A percentile compares a stretch with the other conserved stretches of the same genome.
These are phyloP conservation scores for Tuber aestivum DNA, from an alignment of 495 filamentous ascomycete genomes.

Conservation along the genomic window DNA sequence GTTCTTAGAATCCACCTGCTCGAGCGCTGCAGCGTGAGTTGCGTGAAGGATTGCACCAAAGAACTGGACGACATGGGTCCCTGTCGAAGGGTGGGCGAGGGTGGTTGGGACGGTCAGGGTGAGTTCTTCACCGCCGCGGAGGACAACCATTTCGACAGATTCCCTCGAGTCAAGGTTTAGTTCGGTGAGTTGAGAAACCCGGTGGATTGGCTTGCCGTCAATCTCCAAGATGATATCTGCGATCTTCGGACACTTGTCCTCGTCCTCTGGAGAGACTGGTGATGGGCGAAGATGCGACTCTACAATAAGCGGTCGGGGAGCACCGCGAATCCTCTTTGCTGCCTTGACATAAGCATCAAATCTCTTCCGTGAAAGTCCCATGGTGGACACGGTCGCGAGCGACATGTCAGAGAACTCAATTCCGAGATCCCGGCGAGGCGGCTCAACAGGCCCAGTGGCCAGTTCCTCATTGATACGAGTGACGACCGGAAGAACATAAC, in stretches of 20 bases:
- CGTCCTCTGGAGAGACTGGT: constrained; percentile 18
- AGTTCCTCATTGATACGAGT: constrained; percentile 26
- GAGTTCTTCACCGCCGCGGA: constrained; percentile 39
- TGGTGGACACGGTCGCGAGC: constrained; percentile 42
- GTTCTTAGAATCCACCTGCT: constrained; percentile 36
- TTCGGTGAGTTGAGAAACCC: constrained; percentile 38
- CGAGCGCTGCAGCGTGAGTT: constrained; percentile 40
- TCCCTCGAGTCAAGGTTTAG: constrained; percentile 39
- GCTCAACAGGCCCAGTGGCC: constrained; percentile 30
- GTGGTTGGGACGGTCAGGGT: constrained; percentile 39
- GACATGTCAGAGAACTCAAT: constrained; percentile 43
- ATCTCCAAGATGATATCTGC: constrained; percentile 42
- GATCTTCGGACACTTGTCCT: constrained; percentile 36
- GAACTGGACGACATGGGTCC: constrained; percentile 40
- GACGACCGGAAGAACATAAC: constrained; percentile 41
- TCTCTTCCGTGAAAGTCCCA: constrained; percentile 38
- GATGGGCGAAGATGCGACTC: constrained; percentile 39
- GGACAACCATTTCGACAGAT: constrained; percentile 41
- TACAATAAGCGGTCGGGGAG: constrained; percentile 40
- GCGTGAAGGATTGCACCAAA: constrained; percentile 42
- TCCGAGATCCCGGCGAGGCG: constrained; percentile 34
- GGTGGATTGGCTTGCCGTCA: constrained; percentile 39
- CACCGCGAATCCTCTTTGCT: constrained; percentile 42
- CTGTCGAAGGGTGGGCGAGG: constrained; percentile 32
- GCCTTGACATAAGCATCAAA: constrained; percentile 42